Evolutionary conservation across 257 asterid species (phyloP), one percentile per base, ranked within the genome.

Genomic region (Prunella vulgaris): DNA sequence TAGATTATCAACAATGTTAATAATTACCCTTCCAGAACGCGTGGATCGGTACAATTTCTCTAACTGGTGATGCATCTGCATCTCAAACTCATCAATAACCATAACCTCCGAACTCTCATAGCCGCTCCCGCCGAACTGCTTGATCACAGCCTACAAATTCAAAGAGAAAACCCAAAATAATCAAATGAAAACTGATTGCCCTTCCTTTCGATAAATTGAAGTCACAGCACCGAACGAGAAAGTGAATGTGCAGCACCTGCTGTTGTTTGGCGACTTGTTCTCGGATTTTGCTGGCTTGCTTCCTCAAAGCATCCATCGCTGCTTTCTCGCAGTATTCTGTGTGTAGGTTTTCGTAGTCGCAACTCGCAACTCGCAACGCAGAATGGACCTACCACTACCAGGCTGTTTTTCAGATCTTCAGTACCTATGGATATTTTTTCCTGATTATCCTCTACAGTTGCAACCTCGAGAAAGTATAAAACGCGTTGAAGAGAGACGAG

Each of bases 191-290:
- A 49, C 27, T 7, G 46, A 30, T 40, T 10, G 48, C 32, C 14
- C 18, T 54, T 20, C 1, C 60, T 37, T 30, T 3, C 27, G 28
- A 42, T 9, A 77, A 77, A 60, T 62, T 7, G n/a, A 74, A 54
- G 20, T 20, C 33, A 5, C 7, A 42, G 42, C 42, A 52, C 12
- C 28, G 15, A 54, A 61, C 28, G 5, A 22, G 22, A 21, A 66
- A 7, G n/a, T 10, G 42, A 42, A 74, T 7, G 27, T 51, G 28
- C 20, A 10, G 37, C 9, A 93, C 97, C 98, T 90, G 97, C 71
- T 93, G 97, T 63, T 93, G 99, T 79, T 93, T 93, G 65, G 97
- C 95, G 68, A 93, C 99, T 86, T 90, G 99, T 28, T 93, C 99
- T 79, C 92, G 85, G 74, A 93, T 56, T 72, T 86, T 90, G 85